Evolutionary conservation across 495 filamentous ascomycete genomes (phyloP), one percentile per base, ranked within the genome.

Genomic region (Schizothecium vesticola): DNA sequence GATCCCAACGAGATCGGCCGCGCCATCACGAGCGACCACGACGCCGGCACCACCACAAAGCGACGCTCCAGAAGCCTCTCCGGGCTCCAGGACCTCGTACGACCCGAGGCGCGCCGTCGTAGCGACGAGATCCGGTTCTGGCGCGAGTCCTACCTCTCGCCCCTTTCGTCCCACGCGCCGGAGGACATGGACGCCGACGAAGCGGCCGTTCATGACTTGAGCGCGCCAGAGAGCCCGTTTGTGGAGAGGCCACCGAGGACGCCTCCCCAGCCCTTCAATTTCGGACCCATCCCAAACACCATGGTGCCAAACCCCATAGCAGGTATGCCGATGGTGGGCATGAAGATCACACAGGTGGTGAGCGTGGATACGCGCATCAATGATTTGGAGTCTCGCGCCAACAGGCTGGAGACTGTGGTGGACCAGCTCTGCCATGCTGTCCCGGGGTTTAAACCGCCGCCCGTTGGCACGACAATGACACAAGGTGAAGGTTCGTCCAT

Each of bases 81-180:
- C 23, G 82, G 84, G n/a, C 74, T 86, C n/a, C 75, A 80, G 59
- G 79, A 81, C 58, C 70, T 78, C 36, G 70, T 43, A 5, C 75
- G 71, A 13, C 67, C 67, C 1, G 74, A 65, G 12, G 70, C 74
- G 13, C 80, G 85, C 43, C 80, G 85, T 55, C 79, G 84, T 19
- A 86, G 84, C 68, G 85, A 86, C 56, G 85, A 87, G 72, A 86
- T 86, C 25, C 83, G 83, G 23, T 86, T 83, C 69, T 86, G 85
- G 85, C 79, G 85, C 56, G 82, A 84, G 72, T 85, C 83, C 24
- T 85, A 83, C 67, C 69, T 82, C 65, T 86, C 85, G 8, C 80
- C 83, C 16, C 70, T 84, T 60, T 81, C 82, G 26, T 84, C 82
- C 5, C 81, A 80, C 23, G 75, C 77, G 10, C 79, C 70, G 9